Evolutionary conservation across 805 yeast genomes (phyloP), one percentile per base, ranked within the genome.

Genomic region (Saturnispora zaruensis): DNA sequence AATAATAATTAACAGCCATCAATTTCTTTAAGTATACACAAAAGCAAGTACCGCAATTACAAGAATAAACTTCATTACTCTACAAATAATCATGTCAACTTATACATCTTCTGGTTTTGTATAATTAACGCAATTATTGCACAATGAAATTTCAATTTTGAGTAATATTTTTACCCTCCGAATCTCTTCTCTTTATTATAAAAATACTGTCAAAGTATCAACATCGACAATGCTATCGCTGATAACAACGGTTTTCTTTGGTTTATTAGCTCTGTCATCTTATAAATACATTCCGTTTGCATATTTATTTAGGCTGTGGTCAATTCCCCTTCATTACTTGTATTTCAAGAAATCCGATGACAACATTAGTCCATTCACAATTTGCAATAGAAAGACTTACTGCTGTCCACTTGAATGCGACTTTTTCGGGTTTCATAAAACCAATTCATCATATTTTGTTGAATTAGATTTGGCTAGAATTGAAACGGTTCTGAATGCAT

Each of bases 361-460:
- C 14, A 26, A 26, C 9, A 8, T 32, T 14, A 38, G 49, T 4
- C 51, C 52, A n/a, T 59, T 54, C 25, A 45, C 14, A 3, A 25
- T 41, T 20, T 48, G 44, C 4, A 46, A 38, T 4, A 54, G 59
- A 41, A 20, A 25, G 1, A 50, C 56, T 1, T 58, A 53, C 43
- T 85, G 84, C 26, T 82, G 91, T 1, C 79, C 85, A 6, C 66
- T 85, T 59, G 97, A 90, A 62, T 81, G 87, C 61, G 97, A 90
- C 65, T 77, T 86, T 70, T 87, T 87, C 61, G 64, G 64, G 3
- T 59, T 88, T 44, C 98, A 90, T 70, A 91, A 90, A 69, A 79
- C 84, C 50, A 91, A 91, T 64, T 81, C 91, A 6, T 84, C 96
- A 1, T 91, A 90, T 66, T 84, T 85, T 59, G 68, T 73, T 18